Percentiles rank a stretch among this genome's conserved stretches.
Evolutionary conservation across 805 yeast genomes (phyloP).

Genomic region (Pichia exigua): DNA sequence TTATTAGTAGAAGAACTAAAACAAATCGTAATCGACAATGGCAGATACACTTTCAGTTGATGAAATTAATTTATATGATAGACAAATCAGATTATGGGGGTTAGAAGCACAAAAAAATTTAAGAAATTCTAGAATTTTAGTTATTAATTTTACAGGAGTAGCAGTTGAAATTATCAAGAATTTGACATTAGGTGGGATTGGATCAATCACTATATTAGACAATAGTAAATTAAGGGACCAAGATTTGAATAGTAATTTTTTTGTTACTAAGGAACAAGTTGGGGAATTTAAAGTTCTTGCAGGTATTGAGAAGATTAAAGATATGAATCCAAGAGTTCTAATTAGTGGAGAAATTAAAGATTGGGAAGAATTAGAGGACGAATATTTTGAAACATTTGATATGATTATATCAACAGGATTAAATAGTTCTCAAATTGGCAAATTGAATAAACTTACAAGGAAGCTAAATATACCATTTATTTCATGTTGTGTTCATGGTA

Average conservation of each 20-base stretch:
- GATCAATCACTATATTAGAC: constrained; percentile 67
- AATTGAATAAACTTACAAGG: constrained; percentile 53
- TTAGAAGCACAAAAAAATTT: constrained; percentile 78
- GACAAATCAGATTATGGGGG: constrained; percentile 96
- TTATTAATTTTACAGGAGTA: constrained; percentile 67
- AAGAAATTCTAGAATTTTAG: constrained; percentile 60
- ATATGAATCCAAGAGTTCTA: constrained; percentile 73
- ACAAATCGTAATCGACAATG: not conserved
- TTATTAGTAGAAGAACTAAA: too few relatives aligned
- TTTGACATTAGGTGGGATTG: constrained; percentile 81
- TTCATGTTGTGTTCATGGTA: constrained; percentile 62
- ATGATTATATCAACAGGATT: constrained; percentile 72
- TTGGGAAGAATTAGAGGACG: constrained; percentile 17
- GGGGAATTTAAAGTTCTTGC: constrained; percentile 52
- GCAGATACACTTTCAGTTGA: constrained; percentile 32
- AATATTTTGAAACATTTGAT: constrained; percentile 50
- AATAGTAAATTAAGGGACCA: constrained; percentile 39
- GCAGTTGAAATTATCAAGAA: constrained; percentile 83
- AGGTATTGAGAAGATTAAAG: constrained; percentile 49
- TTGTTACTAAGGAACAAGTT: constrained; percentile 46
- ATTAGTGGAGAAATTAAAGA: constrained; percentile 23
- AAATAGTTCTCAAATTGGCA: constrained; percentile 30
- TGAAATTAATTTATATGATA: constrained; percentile 85
- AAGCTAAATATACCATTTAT: constrained; percentile 55
- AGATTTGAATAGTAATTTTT: constrained; percentile 72